Conservation (phyloP, 148 eudicot species). For the Pharnaceum exiguum region DNA sequence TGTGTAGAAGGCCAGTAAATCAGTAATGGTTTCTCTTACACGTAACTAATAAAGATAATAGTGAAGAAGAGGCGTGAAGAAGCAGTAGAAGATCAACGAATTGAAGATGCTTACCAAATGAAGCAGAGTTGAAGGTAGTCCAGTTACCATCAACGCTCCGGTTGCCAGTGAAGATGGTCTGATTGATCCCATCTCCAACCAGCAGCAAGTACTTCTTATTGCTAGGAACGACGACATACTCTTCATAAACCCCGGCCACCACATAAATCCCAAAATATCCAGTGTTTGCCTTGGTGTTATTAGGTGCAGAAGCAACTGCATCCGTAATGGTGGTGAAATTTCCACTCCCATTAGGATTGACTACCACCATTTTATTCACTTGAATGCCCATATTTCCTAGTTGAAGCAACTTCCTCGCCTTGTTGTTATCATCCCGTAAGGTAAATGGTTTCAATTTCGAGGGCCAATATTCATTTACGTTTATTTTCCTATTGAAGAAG, state of each 20-base stretch:
- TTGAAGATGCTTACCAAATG: slow-evolving; percentile 31
- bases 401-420: not conserved
- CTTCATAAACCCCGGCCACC: slow-evolving; percentile 29
- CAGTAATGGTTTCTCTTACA: no score
- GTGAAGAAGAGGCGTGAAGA: no score
- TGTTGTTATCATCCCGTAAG: slow-evolving; percentile 2
- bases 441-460: no score
- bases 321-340: slow-evolving; percentile 33
- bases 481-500: no score
- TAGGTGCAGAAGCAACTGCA: slow-evolving; percentile 37
- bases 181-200: slow-evolving; percentile 43
- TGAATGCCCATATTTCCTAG: not conserved
- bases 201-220: slow-evolving; percentile 30
- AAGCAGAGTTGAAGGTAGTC: slow-evolving; percentile 40
- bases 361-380: slow-evolving; percentile 29
- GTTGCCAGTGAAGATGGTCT: slow-evolving; percentile 39
- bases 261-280: slow-evolving; percentile 34
- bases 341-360: slow-evolving; percentile 34
- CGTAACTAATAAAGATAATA: no score
- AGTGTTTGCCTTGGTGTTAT: slow-evolving; percentile 13
- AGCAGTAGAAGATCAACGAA: not conserved
- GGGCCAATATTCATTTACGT: no score
- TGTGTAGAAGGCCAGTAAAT: no score
- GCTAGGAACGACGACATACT: slow-evolving; percentile 25
- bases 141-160: slow-evolving; percentile 32